These are phyloP conservation scores for Salvia sclarea DNA, from an alignment of 305 asterid genomes.

Conservation along the genomic window DNA sequence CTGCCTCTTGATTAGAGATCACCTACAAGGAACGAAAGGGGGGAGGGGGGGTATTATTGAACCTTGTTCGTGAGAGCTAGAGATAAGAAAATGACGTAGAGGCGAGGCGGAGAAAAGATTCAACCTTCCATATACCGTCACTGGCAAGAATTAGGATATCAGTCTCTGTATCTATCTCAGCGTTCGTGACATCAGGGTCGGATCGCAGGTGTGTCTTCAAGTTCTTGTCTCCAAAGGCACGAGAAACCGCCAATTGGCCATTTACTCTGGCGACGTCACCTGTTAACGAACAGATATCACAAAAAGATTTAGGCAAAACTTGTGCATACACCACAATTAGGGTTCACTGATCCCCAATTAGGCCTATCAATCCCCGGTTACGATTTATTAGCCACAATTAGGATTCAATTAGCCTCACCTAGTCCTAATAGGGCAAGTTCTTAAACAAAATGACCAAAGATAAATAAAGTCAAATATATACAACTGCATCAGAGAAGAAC, in stretches of 20 bases:
- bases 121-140: slow-evolving; percentile 91
- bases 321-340: no score
- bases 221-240: slow-evolving; percentile 98
- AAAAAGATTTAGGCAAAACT: background rate
- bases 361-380: no score
- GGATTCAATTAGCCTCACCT: no score
- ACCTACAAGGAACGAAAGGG: slow-evolving; percentile 43
- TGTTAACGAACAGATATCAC: slow-evolving; percentile 33
- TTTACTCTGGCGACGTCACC: slow-evolving; percentile 98
- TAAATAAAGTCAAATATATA: no score
- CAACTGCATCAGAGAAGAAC: background rate
- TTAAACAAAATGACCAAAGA: no score
- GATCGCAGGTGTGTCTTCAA: slow-evolving; percentile 83
- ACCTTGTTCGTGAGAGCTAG: background rate
- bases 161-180: slow-evolving; percentile 58
- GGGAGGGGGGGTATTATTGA: background rate
- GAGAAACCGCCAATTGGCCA: slow-evolving; percentile 97
- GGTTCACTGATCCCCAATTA: no score
- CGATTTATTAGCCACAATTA: no score
- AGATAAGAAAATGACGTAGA: background rate
- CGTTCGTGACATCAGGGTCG: slow-evolving; percentile 74
- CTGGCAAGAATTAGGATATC: slow-evolving; percentile 94
- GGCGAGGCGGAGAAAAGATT: slow-evolving; percentile 14
- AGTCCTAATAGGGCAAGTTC: no score
- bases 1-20: slow-evolving; percentile 92